A percentile compares a stretch with the other conserved stretches of the same genome.
These are phyloP conservation scores for Phytophthora fragariaefolia DNA, from an alignment of 352 stramenopile genomes.

Conservation along the genomic window DNA sequence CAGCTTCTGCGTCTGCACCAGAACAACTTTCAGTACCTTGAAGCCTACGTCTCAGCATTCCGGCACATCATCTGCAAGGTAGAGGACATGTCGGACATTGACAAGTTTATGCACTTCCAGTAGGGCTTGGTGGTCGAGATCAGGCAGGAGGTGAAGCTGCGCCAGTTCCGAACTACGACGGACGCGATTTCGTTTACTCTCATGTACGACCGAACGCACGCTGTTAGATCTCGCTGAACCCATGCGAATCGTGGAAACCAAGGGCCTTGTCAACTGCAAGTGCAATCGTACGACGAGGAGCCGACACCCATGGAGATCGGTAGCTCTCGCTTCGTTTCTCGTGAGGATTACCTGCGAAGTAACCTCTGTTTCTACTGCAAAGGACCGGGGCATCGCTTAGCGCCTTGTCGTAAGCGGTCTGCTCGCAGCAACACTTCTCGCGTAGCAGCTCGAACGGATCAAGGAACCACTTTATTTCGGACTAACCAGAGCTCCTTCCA, in stretches of 20 bases:
- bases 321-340: not conserved
- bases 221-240: too few species aligned
- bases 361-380: slow-evolving; percentile 23
- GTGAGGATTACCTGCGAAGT: not conserved
- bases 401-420: not conserved
- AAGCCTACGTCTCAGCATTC: too few species aligned
- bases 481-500: not conserved
- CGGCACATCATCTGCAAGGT: too few species aligned
- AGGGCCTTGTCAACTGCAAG: too few species aligned
- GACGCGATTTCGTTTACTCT: not conserved
- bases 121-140: slow-evolving; percentile 4
- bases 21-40: slow-evolving; percentile 10
- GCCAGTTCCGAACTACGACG: slow-evolving; percentile 7
- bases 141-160: slow-evolving; percentile 11
- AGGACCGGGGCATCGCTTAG: not conserved
- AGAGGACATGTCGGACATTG: too few species aligned
- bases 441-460: not conserved
- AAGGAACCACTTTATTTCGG: not conserved
- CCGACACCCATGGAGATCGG: not conserved
- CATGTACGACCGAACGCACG: too few species aligned
- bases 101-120: slow-evolving; percentile 23
- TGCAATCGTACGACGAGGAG: not conserved
- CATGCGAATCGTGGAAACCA: too few species aligned
- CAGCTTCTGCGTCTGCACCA: slow-evolving; percentile 10
- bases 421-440: not conserved